Percentiles rank a stretch among this genome's conserved stretches.
Evolutionary conservation across 768 basidiomycete genomes (phyloP).

Genomic region (Arthromyces matolae): DNA sequence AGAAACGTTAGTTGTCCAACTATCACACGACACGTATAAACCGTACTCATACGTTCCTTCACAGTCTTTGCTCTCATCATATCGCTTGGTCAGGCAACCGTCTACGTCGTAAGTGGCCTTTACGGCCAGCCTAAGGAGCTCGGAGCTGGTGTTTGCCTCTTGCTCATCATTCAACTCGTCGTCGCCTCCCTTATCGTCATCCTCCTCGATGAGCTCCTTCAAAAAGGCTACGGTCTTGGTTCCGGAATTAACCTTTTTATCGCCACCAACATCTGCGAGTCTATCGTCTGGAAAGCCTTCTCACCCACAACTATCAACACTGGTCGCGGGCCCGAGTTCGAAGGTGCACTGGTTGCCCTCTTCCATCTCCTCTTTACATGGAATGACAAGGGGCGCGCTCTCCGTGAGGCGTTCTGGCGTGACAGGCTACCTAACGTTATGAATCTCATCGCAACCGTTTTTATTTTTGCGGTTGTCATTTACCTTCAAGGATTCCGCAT

Average conservation of each 20-base stretch:
- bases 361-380: slow-evolving; percentile 98
- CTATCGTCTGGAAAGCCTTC: slow-evolving; percentile 99
- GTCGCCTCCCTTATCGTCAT: slow-evolving; percentile 95
- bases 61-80: slow-evolving; percentile 96
- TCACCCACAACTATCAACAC: slow-evolving; percentile 98
- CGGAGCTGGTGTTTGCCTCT: slow-evolving; percentile 94
- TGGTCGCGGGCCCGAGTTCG: slow-evolving; percentile 96
- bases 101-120: slow-evolving; percentile 94
- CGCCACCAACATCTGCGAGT: slow-evolving; percentile 99
- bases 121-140: slow-evolving; percentile 92
- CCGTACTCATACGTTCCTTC: background rate
- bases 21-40: background rate
- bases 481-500: slow-evolving; percentile 99
- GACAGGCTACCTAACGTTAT: slow-evolving; percentile 96
- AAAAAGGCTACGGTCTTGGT: slow-evolving; percentile 98
- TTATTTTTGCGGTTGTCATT: slow-evolving; percentile 93
- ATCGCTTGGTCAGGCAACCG: slow-evolving; percentile 92
- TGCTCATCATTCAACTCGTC: slow-evolving; percentile 94
- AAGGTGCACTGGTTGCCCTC: slow-evolving; percentile 91
- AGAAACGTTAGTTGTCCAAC: slow-evolving; percentile 71
- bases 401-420: slow-evolving; percentile 98
- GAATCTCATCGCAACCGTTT: slow-evolving; percentile 91
- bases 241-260: slow-evolving; percentile 99
- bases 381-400: slow-evolving; percentile 96
- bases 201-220: slow-evolving; percentile 96